Evolutionary conservation across 2,329 filamentous ascomycete species (phyloP).

Genomic region (Penicillium sp.): DNA sequence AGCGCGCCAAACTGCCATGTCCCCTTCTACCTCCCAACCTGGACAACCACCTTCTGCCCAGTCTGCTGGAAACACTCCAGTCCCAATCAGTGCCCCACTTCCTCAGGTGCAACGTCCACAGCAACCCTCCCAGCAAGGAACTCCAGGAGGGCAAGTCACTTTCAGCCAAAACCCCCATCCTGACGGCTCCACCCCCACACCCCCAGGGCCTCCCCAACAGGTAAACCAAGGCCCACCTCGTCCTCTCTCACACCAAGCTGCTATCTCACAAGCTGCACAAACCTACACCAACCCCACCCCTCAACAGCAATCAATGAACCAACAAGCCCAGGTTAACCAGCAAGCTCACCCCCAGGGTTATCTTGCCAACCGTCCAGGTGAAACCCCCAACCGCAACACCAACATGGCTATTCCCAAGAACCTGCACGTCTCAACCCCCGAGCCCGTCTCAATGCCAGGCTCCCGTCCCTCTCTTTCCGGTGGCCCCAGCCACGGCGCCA

Average conservation of each 20-base stretch:
- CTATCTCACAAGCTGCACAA: slow-evolving; percentile 47
- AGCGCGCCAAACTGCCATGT: slow-evolving; percentile 43
- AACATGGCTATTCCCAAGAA: slow-evolving; percentile 84
- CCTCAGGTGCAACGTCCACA: slow-evolving; percentile 30
- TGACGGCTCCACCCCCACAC: slow-evolving; percentile 35
- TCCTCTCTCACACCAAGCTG: slow-evolving; percentile 48
- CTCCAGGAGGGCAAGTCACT: slow-evolving; percentile 28
- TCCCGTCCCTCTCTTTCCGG: slow-evolving; percentile 80
- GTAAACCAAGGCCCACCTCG: slow-evolving; percentile 41
- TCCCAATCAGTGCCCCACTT: slow-evolving; percentile 22
- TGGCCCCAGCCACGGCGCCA: slow-evolving; percentile 70
- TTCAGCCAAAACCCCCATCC: slow-evolving; percentile 35
- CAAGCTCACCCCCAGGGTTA: slow-evolving; percentile 45
- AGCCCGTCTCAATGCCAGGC: slow-evolving; percentile 70
- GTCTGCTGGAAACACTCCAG: slow-evolving; percentile 28
- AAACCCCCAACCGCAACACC: slow-evolving; percentile 46
- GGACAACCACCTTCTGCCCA: slow-evolving; percentile 34
- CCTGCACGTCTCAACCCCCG: slow-evolving; percentile 69
- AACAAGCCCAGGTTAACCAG: slow-evolving; percentile 35
- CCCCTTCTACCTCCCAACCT: slow-evolving; percentile 36
- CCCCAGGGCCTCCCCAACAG: slow-evolving; percentile 30
- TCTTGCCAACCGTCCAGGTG: slow-evolving; percentile 43
- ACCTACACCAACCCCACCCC: slow-evolving; percentile 41
- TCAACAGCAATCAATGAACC: slow-evolving; percentile 29
- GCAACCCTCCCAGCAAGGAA: slow-evolving; percentile 32